Evolutionary conservation across 352 stramenopile genomes (phyloP).

Genomic region (Phytophthora syringae): DNA sequence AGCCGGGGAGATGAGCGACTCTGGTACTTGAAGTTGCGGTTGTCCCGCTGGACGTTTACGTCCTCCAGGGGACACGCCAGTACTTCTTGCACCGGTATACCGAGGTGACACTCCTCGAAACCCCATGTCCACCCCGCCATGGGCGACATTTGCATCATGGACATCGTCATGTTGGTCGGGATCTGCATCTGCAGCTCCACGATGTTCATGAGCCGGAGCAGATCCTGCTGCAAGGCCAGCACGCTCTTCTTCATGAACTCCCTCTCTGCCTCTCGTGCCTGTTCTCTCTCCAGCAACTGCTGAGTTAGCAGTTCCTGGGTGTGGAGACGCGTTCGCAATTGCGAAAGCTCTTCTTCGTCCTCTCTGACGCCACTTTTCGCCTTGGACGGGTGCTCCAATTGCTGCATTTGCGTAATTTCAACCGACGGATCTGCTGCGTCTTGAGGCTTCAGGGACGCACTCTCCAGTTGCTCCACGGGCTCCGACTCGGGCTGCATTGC

Average conservation of each 20-base stretch:
- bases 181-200: conserved; percentile 84
- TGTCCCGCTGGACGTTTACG: conserved; percentile 18
- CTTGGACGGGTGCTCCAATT: conserved; percentile 56
- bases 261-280: conserved; percentile 39
- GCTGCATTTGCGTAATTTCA: conserved; percentile 62
- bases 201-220: conserved; percentile 80
- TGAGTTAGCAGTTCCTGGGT: conserved; percentile 38
- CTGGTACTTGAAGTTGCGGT: conserved; percentile 3
- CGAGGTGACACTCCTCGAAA: conserved; percentile 23
- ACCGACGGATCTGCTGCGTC: conserved; percentile 23
- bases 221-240: conserved; percentile 71
- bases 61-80: not conserved
- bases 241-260: conserved; percentile 71
- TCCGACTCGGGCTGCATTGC: conserved; percentile 23
- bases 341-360: conserved; percentile 13
- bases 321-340: conserved; percentile 31
- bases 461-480: conserved; percentile 5
- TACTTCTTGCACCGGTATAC: conserved; percentile 3
- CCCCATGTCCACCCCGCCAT: conserved; percentile 15
- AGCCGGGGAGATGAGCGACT: conserved; percentile 37
- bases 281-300: conserved; percentile 46
- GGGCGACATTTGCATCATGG: conserved; percentile 35
- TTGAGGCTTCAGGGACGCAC: not conserved
- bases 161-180: conserved; percentile 36
- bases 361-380: not conserved